phyloP scores from a whole-genome alignment of 2,329 filamentous ascomycete species.

The Tolypocladium paradoxum region DNA sequence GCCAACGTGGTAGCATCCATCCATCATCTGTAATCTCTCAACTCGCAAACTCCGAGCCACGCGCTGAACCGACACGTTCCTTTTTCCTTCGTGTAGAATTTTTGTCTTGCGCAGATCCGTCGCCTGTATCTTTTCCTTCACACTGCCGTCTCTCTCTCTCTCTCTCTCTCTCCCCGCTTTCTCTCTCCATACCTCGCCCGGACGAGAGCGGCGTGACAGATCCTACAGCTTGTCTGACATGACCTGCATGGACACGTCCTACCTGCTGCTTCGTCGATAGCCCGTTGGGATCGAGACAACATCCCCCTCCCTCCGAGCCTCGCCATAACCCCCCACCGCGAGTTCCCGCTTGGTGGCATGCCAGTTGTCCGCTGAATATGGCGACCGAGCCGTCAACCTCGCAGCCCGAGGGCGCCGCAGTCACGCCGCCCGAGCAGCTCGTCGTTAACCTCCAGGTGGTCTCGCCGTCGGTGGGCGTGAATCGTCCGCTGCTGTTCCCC shows the following conservation, averaged over 20 bases:
- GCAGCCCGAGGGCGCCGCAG: conserved; percentile 12
- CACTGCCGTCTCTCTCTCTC: not conserved
- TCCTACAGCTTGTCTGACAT: conserved; percentile 6
- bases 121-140: not conserved
- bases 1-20: conserved; percentile 2
- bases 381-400: conserved; percentile 23
- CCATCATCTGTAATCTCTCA: not conserved
- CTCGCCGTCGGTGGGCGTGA: conserved; percentile 46
- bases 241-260: conserved; percentile 5
- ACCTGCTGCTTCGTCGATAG: not conserved
- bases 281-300: not conserved
- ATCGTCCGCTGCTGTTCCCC: conserved; percentile 37
- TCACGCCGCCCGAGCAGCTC: conserved; percentile 19
- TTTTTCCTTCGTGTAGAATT: not conserved
- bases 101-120: not conserved
- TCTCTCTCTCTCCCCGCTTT: not conserved
- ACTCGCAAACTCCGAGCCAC: not conserved
- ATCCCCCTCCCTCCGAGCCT: not conserved
- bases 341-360: conserved; percentile 11
- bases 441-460: conserved; percentile 46
- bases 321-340: not conserved
- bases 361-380: conserved; percentile 22
- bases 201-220: conserved; percentile 1
- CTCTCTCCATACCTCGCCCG: not conserved
- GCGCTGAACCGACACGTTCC: not conserved